Percentiles rank a stretch among this genome's conserved stretches.
phyloP scores from a whole-genome alignment of 169 alveolate species.

The Theileria equi region DNA sequence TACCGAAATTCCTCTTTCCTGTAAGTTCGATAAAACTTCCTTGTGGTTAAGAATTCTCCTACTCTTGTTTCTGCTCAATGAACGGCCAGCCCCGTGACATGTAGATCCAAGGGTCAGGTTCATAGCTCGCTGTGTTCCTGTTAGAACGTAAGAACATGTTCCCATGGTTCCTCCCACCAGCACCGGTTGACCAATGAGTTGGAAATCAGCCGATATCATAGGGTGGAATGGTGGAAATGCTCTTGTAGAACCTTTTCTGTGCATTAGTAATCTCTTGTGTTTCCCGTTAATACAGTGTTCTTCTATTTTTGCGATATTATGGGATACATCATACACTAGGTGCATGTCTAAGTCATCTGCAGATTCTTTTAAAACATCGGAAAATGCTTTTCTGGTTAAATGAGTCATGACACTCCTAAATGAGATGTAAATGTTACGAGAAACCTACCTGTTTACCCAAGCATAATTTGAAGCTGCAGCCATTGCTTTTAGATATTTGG shows the following conservation, averaged over 20 bases:
- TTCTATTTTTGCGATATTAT: slow-evolving; percentile 86
- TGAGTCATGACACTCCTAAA: slow-evolving; percentile 70
- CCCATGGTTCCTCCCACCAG: slow-evolving; percentile 90
- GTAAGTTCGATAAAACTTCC: slow-evolving; percentile 71
- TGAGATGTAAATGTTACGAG: too few relatives aligned
- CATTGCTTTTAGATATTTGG: slow-evolving; percentile 82
- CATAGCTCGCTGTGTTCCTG: slow-evolving; percentile 85
- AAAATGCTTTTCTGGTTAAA: slow-evolving; percentile 61
- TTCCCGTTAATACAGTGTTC: slow-evolving; percentile 77
- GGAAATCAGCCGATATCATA: slow-evolving; percentile 82
- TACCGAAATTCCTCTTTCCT: slow-evolving; percentile 64
- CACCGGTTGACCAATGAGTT: slow-evolving; percentile 85
- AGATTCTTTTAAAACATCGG: slow-evolving; percentile 72
- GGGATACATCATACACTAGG: slow-evolving; percentile 86
- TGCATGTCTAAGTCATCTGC: slow-evolving; percentile 90
- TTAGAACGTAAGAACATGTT: slow-evolving; percentile 81
- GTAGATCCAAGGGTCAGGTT: slow-evolving; percentile 82
- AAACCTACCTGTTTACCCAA: slow-evolving; percentile 90
- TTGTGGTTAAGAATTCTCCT: slow-evolving; percentile 72
- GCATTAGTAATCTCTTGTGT: slow-evolving; percentile 75
- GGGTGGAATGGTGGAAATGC: slow-evolving; percentile 89
- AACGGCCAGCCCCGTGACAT: slow-evolving; percentile 88
- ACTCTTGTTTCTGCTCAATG: slow-evolving; percentile 79
- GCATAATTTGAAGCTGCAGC: slow-evolving; percentile 89
- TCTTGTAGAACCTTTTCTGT: slow-evolving; percentile 86